phyloP scores from a whole-genome alignment of 2,329 filamentous ascomycete species.

The Madurella mycetomatis region DNA sequence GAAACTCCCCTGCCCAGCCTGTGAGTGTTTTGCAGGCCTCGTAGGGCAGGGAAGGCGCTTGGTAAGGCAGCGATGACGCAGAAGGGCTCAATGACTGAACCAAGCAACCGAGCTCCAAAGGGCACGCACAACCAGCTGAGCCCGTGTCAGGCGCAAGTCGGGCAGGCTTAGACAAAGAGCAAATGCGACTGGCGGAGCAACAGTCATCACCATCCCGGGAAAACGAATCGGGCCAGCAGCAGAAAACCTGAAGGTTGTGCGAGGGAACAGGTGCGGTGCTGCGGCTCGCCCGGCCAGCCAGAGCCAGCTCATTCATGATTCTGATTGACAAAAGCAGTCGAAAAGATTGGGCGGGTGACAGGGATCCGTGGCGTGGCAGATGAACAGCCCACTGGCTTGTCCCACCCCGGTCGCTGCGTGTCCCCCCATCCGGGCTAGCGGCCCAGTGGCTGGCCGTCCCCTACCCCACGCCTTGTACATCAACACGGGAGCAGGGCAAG shows the following conservation, averaged over 20 bases:
- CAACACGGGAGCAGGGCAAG: constrained; percentile 15
- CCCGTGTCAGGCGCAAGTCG: constrained; percentile 14
- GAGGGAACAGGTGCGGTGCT: constrained; percentile 12
- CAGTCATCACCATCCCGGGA: neutral
- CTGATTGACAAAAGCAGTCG: neutral
- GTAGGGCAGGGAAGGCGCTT: neutral
- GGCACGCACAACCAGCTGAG: constrained; percentile 1
- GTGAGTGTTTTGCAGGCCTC: neutral
- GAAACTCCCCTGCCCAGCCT: neutral
- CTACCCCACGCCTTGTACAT: constrained; percentile 26
- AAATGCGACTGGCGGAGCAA: constrained; percentile 6
- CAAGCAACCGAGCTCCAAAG: neutral
- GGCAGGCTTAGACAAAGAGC: neutral
- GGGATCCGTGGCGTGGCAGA: constrained; percentile 19
- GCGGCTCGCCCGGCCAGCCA: constrained; percentile 12
- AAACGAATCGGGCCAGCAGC: constrained; percentile 6
- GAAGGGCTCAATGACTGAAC: neutral
- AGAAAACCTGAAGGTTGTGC: neutral
- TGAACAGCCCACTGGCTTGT: constrained; percentile 14
- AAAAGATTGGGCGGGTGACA: constrained; percentile 5
- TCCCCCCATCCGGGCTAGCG: constrained; percentile 19
- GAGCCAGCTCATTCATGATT: constrained; percentile 5
- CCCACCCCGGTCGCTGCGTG: constrained; percentile 10
- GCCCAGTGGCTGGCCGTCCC: constrained; percentile 12
- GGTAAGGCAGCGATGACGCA: constrained; percentile 1